Evolutionary conservation across 129 eudicot species (phyloP).

Genomic region (Helianthus annuus): DNA sequence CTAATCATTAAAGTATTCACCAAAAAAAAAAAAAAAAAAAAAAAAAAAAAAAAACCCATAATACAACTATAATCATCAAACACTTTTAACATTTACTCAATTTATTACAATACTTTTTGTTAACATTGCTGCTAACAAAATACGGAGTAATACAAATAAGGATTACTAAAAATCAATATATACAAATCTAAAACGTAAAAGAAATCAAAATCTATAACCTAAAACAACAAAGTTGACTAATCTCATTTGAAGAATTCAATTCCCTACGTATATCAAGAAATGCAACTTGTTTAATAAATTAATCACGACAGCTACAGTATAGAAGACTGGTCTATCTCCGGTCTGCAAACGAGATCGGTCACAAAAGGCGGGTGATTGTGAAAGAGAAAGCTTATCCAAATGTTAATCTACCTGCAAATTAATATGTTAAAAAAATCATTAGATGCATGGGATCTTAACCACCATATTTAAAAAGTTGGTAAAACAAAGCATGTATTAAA

Average conservation of each 20-base stretch:
- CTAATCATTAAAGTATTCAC: too few relatives aligned
- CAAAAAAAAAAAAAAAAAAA: too few relatives aligned
- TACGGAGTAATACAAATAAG: conserved; percentile 8
- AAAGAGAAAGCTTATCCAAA: not conserved
- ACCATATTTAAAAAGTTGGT: not conserved
- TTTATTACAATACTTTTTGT: not conserved
- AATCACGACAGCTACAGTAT: conserved; percentile 6
- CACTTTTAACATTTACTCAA: too few relatives aligned
- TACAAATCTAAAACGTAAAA: not conserved
- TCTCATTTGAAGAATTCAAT: not conserved
- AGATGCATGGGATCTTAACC: not conserved
- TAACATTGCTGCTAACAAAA: conserved; percentile 1
- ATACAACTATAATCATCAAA: too few relatives aligned
- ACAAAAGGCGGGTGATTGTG: conserved; percentile 1
- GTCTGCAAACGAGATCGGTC: not conserved
- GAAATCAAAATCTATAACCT: not conserved
- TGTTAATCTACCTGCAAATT: conserved; percentile 15
- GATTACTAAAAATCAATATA: not conserved
- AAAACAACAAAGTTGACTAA: conserved; percentile 1
- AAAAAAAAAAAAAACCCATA: too few relatives aligned
- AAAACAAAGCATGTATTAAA: not conserved
- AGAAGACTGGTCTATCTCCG: not conserved
- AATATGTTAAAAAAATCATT: not conserved
- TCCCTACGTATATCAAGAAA: not conserved
- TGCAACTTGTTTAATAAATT: not conserved